phyloP scores from a whole-genome alignment of 306 rosid genomes.

The Lablab purpureus region DNA sequence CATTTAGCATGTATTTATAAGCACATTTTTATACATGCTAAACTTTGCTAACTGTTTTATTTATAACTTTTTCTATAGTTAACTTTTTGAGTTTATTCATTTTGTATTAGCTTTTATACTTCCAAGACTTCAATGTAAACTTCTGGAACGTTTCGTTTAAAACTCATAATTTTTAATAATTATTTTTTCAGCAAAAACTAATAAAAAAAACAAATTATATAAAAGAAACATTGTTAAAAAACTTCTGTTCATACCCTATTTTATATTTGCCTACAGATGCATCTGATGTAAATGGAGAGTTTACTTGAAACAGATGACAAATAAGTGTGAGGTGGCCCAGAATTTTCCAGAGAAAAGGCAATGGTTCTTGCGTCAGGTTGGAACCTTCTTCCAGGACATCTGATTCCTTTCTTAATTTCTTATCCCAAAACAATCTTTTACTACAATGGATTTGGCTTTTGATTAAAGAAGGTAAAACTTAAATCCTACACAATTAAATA shows the following conservation, averaged over 20 bases:
- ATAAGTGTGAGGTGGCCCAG: neutral
- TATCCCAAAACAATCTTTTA: conserved; percentile 15
- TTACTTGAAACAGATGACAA: neutral
- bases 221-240: neutral
- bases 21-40: too few relatives aligned
- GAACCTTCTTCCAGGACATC: neutral
- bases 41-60: too few relatives aligned
- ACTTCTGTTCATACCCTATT: neutral
- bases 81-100: too few relatives aligned
- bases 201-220: too few relatives aligned
- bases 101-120: too few relatives aligned
- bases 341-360: conserved; percentile 16
- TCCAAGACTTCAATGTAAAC: too few relatives aligned
- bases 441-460: neutral
- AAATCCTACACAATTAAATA: neutral
- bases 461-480: neutral
- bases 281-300: conserved; percentile 15
- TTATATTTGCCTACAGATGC: neutral
- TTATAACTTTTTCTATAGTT: too few relatives aligned
- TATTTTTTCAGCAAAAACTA: too few relatives aligned
- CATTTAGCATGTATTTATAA: too few relatives aligned
- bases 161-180: too few relatives aligned
- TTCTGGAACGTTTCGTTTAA: too few relatives aligned
- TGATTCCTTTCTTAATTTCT: conserved; percentile 47
- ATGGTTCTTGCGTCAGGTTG: neutral